Evolutionary conservation across 139 green algal species (phyloP).

Genomic region (Chlorella sp.): DNA sequence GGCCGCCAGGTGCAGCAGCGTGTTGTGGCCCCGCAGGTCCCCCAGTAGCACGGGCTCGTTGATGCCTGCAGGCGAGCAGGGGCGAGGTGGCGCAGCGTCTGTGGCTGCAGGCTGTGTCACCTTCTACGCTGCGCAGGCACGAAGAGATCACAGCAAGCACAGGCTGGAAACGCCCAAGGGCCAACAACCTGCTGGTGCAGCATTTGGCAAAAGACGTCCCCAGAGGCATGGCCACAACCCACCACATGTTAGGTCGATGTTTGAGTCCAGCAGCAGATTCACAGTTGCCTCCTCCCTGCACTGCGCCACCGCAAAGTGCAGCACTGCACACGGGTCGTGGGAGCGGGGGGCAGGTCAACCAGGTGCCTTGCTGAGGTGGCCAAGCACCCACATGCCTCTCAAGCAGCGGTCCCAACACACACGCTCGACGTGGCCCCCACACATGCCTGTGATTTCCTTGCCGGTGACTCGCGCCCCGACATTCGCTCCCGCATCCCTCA

Average conservation of each 20-base stretch:
- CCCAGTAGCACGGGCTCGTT: conserved; percentile 10
- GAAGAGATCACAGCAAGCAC: too few species aligned
- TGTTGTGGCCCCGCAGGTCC: not conserved
- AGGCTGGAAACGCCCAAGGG: too few species aligned
- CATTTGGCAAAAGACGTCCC: too few species aligned
- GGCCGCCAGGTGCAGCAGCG: conserved; percentile 36
- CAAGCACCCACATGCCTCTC: too few species aligned
- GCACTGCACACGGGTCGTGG: conserved; percentile 6
- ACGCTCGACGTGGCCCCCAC: too few species aligned
- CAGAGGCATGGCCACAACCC: too few species aligned
- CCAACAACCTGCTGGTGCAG: too few species aligned
- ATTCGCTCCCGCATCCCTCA: conserved; percentile 2
- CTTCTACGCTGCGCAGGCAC: too few species aligned
- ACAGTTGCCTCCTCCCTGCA: conserved; percentile 30
- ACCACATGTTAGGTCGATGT: not conserved
- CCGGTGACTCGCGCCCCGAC: not conserved
- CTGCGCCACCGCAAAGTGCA: conserved; percentile 21
- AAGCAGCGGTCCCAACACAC: too few species aligned
- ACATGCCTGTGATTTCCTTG: not conserved
- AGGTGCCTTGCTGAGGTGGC: not conserved
- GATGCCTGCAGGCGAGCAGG: not conserved
- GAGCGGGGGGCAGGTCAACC: too few species aligned
- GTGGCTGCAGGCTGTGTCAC: too few species aligned
- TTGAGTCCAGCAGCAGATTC: conserved; percentile 12
- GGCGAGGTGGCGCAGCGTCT: too few species aligned